Conservation (phyloP, 2,329 filamentous ascomycete genomes). For the Macrophomina phaseolina region DNA sequence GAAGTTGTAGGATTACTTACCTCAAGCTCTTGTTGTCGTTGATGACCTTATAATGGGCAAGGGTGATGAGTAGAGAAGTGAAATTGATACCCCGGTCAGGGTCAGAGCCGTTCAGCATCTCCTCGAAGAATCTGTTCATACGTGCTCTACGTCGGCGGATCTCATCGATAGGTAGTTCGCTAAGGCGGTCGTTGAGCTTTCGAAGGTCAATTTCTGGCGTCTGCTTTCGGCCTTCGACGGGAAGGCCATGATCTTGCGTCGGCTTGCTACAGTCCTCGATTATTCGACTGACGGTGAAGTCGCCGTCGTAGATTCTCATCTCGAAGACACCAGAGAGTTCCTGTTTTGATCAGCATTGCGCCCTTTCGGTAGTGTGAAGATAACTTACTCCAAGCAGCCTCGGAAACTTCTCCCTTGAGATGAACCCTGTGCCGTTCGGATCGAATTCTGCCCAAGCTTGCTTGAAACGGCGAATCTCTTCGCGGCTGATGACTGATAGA, state of each 20-base stretch:
- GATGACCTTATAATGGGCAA: constrained; percentile 98
- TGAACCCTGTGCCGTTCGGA: constrained; percentile 88
- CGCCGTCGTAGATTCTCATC: constrained; percentile 93
- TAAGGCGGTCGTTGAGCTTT: constrained; percentile 75
- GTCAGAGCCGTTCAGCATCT: constrained; percentile 92
- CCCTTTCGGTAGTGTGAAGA: constrained; percentile 26
- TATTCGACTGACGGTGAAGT: constrained; percentile 84
- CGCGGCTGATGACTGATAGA: constrained; percentile 86
- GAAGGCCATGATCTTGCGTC: constrained; percentile 56
- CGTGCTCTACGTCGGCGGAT: constrained; percentile 77
- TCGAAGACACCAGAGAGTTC: constrained; percentile 94
- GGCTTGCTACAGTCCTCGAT: constrained; percentile 80
- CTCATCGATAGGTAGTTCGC: constrained; percentile 73
- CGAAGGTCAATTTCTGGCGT: constrained; percentile 68
- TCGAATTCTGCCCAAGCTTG: constrained; percentile 97
- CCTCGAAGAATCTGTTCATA: constrained; percentile 96
- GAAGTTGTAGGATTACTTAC: constrained; percentile 49
- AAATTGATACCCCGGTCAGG: constrained; percentile 89
- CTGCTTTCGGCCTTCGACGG: constrained; percentile 48
- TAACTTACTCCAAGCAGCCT: constrained; percentile 74
- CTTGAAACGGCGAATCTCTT: constrained; percentile 96
- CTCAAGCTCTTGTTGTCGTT: constrained; percentile 94
- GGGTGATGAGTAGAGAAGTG: constrained; percentile 88
- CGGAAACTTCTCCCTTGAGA: constrained; percentile 87
- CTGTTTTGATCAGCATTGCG: constrained; percentile 38